Base-by-base conservation (phyloP, 2,329 filamentous ascomycete genomes). In the Calonectria fujianensis region DNA sequence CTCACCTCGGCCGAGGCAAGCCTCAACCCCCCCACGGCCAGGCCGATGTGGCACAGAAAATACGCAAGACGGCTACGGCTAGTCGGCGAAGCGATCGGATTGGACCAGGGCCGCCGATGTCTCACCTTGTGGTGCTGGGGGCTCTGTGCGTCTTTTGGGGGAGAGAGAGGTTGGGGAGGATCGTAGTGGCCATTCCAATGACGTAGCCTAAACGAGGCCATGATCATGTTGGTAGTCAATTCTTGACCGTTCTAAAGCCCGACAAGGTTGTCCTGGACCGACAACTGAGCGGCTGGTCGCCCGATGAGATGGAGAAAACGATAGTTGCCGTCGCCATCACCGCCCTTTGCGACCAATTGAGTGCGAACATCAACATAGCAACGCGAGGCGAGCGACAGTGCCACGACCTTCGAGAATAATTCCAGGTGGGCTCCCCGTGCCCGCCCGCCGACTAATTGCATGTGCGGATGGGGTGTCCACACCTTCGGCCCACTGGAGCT, bases 331-430 rank as follows among this genome's bases (percentile, higher is more conserved):
- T 75, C 75, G 69, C 79, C 77, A 77, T 76, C 73, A 74, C 27
- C 74, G 61, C 63, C 70, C 63, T 75, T 70, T 64, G 73, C 69
- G 69, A 73, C 71, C 78, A 75, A 77, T 72, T 64, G 37, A 31
- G 48, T 59, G 35, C 35, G 6, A 73, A 64, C 39, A 54, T 54
- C 10, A 71, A 64, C 39, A 54, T 54, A 24, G 65, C 54, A 65
- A 63, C n/a, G 57, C 27, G 31, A 75, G 27, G 72, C 39, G 67
- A 68, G 48, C 59, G 71, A 67, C 61, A 70, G 76, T 78, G 74
- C 70, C 74, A 64, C 68, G 72, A 63, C 72, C 77, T 81, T 81
- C 80, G 72, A 81, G 80, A 81, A 81, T 68, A 77, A 75, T 81
- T 81, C 80, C 57, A 80, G 65, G 73, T 76, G 79, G 77, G 16